Conservation (phyloP, 139 green algal genomes). For the Volvox africanus region DNA sequence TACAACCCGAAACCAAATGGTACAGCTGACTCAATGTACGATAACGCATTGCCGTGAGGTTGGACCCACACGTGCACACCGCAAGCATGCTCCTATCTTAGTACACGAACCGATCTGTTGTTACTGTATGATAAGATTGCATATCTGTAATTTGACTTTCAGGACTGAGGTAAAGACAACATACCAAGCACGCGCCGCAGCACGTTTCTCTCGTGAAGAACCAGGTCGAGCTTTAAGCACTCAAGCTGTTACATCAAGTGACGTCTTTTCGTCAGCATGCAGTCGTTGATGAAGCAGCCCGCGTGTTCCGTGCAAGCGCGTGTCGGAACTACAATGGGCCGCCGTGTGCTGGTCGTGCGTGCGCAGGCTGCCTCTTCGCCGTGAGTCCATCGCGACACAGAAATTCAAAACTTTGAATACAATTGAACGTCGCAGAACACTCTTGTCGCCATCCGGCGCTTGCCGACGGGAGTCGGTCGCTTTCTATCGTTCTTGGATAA, state of each 20-base stretch:
- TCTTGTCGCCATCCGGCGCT: neutral
- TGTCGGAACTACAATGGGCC: conserved; percentile 15
- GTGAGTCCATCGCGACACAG: neutral
- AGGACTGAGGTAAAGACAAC: no score
- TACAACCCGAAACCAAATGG: no score
- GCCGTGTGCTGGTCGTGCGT: conserved; percentile 4
- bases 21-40: no score
- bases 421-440: neutral
- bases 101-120: no score
- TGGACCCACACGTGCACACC: no score
- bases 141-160: no score
- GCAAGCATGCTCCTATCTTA: no score
- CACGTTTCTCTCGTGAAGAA: conserved; percentile 24
- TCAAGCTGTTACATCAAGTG: no score
- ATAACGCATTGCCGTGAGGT: no score
- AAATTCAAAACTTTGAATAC: neutral
- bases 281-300: neutral
- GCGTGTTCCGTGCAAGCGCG: neutral
- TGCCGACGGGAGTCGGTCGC: no score
- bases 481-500: no score
- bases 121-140: no score
- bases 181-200: conserved; percentile 11
- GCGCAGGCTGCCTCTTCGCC: neutral
- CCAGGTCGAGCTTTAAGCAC: neutral
- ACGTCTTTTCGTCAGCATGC: neutral